Evolutionary conservation across 176 grass and related monocot species (phyloP), one percentile per base, ranked within the genome.

Genomic region (Carex myosuroides): DNA sequence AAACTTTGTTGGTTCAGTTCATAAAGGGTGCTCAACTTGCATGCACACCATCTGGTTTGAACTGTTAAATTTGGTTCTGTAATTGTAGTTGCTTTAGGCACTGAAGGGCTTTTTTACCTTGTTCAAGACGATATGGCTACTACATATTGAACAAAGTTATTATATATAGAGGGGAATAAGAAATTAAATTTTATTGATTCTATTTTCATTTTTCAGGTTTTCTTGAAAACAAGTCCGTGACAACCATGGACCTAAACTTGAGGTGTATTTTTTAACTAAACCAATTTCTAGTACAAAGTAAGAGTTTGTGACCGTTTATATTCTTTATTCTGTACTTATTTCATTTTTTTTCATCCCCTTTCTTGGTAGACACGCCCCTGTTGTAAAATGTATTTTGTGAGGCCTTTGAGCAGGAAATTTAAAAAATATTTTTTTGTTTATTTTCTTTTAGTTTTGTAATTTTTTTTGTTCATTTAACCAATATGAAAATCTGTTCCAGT

Each of bases 161-260:
- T 71, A 42, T 44, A 48, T 71, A 39, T 71, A 46, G 42, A 4
- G 68, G 39, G 5, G 2, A 71, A 20, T 37, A 44, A 46, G 73
- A 78, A 56, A 57, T 32, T 33, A 55, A 78, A 33, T 54, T 0
- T 33, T 52, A 13, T 48, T 48, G 2, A 29, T 35, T 32, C 14
- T 68, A 4, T 68, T 83, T 80, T 64, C 22, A 50, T 83, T 64
- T 64, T 83, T 46, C 60, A 83, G 81, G 81, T 83, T 69, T 83
- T 64, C 17, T 50, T 94, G 90, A 92, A 88, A 88, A 89, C 84
- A 84, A 92, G 89, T 60, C 20, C 55, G 81, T 88, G 85, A 79
- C 85, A 85, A 91, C 90, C 90, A 90, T 67, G 86, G 89, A 91
- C 85, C 85, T 91, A 87, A 82, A 87, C 87, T 89, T 87, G 70